Evolutionary conservation across 345 rosid species (phyloP).

Genomic region (Gossypium arboreum): DNA sequence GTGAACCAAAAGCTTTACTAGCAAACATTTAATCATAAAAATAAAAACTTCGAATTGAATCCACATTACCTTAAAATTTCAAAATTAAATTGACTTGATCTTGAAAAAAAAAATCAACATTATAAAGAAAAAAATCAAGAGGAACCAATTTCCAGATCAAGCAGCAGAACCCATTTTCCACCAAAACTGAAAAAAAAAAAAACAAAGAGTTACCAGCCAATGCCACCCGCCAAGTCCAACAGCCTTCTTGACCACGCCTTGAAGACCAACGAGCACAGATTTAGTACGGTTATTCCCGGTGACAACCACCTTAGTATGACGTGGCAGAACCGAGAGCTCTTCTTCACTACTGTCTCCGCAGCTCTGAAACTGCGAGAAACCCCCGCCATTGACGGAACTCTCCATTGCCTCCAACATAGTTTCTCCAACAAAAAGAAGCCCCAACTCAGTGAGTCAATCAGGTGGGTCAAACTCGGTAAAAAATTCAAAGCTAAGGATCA

Average conservation of each 20-base stretch:
- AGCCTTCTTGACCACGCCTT: conserved; percentile 93
- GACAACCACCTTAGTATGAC: conserved; percentile 92
- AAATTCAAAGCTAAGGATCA: conserved; percentile 21
- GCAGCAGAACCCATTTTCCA: neutral
- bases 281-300: conserved; percentile 96
- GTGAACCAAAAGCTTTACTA: neutral
- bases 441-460: conserved; percentile 8
- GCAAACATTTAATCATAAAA: neutral
- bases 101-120: neutral
- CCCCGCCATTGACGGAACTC: conserved; percentile 77
- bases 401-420: conserved; percentile 66
- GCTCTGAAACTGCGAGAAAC: conserved; percentile 64
- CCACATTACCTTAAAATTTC: conserved; percentile 31
- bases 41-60: conserved; percentile 15
- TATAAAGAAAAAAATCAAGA: conserved; percentile 6
- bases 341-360: conserved; percentile 85
- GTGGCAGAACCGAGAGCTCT: conserved; percentile 87
- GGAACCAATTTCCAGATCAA: neutral
- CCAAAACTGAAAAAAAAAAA: neutral
- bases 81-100: neutral
- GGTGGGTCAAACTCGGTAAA: neutral
- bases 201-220: conserved; percentile 69
- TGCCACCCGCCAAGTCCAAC: conserved; percentile 99
- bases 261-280: conserved; percentile 93
- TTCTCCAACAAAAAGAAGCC: conserved; percentile 16